These are phyloP conservation scores for Nemania diffusa DNA, from an alignment of 2,329 filamentous ascomycete species.

Conservation along the genomic window DNA sequence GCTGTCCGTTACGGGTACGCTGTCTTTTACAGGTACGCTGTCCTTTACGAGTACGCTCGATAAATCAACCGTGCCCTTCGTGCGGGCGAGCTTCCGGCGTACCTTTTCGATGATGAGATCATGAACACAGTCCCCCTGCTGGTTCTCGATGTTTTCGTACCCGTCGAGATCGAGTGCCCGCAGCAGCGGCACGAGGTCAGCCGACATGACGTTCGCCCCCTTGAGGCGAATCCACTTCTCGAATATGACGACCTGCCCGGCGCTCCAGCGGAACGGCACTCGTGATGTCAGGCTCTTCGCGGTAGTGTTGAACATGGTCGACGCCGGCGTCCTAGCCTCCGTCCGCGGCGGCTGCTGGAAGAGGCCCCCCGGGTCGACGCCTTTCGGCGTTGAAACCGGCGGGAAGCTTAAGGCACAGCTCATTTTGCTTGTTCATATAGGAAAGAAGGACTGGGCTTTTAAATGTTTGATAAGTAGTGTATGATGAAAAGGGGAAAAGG, in stretches of 20 bases:
- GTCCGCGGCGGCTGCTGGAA: slow-evolving; percentile 6
- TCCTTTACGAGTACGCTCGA: neutral
- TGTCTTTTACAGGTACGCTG: neutral
- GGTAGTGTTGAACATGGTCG: slow-evolving; percentile 22
- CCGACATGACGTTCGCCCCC: slow-evolving; percentile 13
- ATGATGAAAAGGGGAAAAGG: neutral
- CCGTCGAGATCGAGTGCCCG: slow-evolving; percentile 24
- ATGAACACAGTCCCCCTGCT: slow-evolving; percentile 13
- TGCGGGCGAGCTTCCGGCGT: slow-evolving; percentile 11
- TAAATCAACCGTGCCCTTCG: neutral
- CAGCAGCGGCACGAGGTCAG: slow-evolving; percentile 19
- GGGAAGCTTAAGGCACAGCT: neutral
- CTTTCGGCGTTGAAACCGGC: neutral
- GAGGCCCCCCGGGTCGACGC: neutral
- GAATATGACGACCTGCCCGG: slow-evolving; percentile 19
- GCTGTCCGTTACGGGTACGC: too few relatives aligned
- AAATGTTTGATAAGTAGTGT: neutral
- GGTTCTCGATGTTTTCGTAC: slow-evolving; percentile 20
- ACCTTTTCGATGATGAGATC: slow-evolving; percentile 25
- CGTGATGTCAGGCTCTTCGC: slow-evolving; percentile 12
- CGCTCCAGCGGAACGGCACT: slow-evolving; percentile 20
- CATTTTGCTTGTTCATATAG: neutral
- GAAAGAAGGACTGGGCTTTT: neutral
- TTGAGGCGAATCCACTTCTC: slow-evolving; percentile 17
- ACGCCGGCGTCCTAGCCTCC: slow-evolving; percentile 14